Evolutionary conservation across 2,329 filamentous ascomycete genomes (phyloP).

Genomic region (Penicillium fuscoglaucum): DNA sequence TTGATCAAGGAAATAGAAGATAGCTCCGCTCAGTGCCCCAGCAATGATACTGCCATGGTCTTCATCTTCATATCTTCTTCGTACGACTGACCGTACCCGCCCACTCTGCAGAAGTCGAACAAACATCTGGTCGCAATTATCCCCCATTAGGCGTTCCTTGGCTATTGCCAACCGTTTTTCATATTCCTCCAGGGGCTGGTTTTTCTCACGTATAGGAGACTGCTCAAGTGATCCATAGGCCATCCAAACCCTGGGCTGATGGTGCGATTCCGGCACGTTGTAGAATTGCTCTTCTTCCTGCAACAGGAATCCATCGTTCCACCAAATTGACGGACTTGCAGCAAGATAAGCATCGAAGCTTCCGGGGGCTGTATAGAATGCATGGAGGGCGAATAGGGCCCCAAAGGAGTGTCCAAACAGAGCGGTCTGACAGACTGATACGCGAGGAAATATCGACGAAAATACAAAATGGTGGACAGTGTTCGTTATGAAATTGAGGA

Average conservation of each 20-base stretch:
- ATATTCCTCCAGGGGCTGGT: conserved; percentile 35
- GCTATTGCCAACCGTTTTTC: conserved; percentile 21
- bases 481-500: conserved; percentile 47
- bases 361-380: conserved; percentile 43
- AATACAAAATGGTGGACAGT: conserved; percentile 37
- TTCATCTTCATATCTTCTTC: conserved; percentile 30
- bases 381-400: conserved; percentile 50
- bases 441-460: conserved; percentile 32
- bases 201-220: conserved; percentile 26
- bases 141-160: conserved; percentile 26
- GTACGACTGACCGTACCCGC: conserved; percentile 16
- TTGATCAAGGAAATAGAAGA: conserved; percentile 20
- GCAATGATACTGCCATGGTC: conserved; percentile 37
- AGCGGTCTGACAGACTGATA: conserved; percentile 41
- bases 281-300: conserved; percentile 33
- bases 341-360: conserved; percentile 50
- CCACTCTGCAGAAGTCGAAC: conserved; percentile 16
- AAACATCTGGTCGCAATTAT: conserved; percentile 28
- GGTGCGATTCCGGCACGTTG: conserved; percentile 4
- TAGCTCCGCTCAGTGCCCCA: conserved; percentile 29
- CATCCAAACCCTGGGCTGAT: conserved; percentile 31
- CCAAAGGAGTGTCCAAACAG: conserved; percentile 54
- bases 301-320: conserved; percentile 48
- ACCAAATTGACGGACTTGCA: conserved; percentile 52
- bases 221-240: conserved; percentile 40